Conservation (phyloP, 176 grass and related monocot species). For the Phyllostachys edulis region DNA sequence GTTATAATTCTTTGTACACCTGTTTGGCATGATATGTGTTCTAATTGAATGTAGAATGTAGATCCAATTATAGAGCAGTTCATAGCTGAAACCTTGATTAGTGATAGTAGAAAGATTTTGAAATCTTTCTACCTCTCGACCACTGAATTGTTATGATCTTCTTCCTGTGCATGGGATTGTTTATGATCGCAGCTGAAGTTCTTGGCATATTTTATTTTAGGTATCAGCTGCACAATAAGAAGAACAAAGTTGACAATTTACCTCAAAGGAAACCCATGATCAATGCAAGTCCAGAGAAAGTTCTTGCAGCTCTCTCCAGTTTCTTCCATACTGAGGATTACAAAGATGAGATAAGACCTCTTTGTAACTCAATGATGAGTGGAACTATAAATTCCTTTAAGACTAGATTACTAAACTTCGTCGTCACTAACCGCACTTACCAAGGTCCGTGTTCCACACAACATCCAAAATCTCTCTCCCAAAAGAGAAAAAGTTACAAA, state of each 20-base stretch:
- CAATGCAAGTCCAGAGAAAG: conserved; percentile 39
- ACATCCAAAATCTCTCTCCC: neutral
- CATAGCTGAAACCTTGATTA: conserved; percentile 21
- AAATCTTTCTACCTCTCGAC: conserved; percentile 11
- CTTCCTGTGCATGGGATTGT: conserved; percentile 11
- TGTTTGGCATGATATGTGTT: neutral
- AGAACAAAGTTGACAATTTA: conserved; percentile 70
- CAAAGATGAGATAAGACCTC: conserved; percentile 58
- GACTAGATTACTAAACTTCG: conserved; percentile 67
- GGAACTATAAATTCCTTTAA: conserved; percentile 80
- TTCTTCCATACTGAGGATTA: conserved; percentile 62
- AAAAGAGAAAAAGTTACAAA: neutral
- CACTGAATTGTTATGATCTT: conserved; percentile 21
- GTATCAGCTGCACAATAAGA: conserved; percentile 68
- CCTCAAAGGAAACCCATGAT: conserved; percentile 49
- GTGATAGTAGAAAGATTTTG: neutral
- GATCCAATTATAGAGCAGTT: neutral
- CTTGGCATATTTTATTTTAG: conserved; percentile 51
- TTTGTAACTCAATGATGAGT: conserved; percentile 70
- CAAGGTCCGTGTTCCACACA: conserved; percentile 61
- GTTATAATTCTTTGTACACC: neutral
- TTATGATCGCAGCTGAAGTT: conserved; percentile 30
- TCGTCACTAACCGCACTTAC: conserved; percentile 41
- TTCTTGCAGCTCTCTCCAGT: conserved; percentile 42
- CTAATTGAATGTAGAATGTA: neutral